phyloP scores from a whole-genome alignment of 2,329 filamentous ascomycete genomes.

The Neocucurbitaria cava region DNA sequence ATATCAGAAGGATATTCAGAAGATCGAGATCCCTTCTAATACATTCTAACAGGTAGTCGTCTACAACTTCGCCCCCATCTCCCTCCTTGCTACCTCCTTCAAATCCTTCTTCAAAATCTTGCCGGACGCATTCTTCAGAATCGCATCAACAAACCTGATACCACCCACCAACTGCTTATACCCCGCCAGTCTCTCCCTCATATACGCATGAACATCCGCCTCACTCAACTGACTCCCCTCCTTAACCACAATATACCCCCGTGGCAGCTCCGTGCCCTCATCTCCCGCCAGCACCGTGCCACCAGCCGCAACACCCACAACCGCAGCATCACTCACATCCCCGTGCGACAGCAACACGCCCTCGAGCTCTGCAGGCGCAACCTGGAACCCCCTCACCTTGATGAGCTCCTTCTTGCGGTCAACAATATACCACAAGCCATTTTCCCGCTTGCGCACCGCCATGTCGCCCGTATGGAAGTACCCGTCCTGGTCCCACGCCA shows the following conservation, averaged over 20 bases:
- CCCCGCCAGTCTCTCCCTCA: conserved; percentile 39
- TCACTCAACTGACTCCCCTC: conserved; percentile 20
- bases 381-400: conserved; percentile 49
- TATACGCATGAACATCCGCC: conserved; percentile 35
- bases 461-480: conserved; percentile 66
- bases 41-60: too few species aligned
- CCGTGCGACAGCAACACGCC: conserved; percentile 48
- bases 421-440: conserved; percentile 62
- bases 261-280: conserved; percentile 50
- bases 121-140: conserved; percentile 43
- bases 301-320: conserved; percentile 41
- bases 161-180: conserved; percentile 49
- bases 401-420: conserved; percentile 57
- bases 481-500: conserved; percentile 59
- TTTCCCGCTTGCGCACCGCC: conserved; percentile 53
- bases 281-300: conserved; percentile 44
- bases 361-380: conserved; percentile 48
- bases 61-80: conserved; percentile 30
- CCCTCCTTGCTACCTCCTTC: conserved; percentile 32
- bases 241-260: conserved; percentile 56
- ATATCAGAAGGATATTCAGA: too few species aligned
- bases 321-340: conserved; percentile 41
- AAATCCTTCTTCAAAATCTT: conserved; percentile 44
- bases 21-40: too few species aligned
- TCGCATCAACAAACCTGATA: conserved; percentile 35